Evolutionary conservation across 2,329 filamentous ascomycete genomes (phyloP), one percentile per base, ranked within the genome.

Genomic region (Myriosclerotinia curreyana): DNA sequence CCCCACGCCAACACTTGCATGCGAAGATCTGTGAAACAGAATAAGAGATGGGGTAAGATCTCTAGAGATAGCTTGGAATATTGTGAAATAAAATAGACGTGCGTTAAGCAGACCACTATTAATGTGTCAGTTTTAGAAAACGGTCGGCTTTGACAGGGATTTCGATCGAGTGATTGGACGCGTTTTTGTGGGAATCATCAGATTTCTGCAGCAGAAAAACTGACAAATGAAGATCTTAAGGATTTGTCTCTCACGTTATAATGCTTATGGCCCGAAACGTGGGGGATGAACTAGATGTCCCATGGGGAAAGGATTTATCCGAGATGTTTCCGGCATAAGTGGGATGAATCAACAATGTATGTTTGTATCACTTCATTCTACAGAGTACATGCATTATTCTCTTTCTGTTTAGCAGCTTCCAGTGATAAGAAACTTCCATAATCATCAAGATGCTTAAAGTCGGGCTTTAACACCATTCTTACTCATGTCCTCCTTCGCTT

Each of bases 401-500:
- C n/a, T n/a, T n/a, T 5, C 40, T 42, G 17, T 42, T 17, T 42
- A 20, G 40, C 15, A 15, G 14, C 15, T 42, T 17, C 3, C 2
- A n/a, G 42, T 20, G 20, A n/a, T 6, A 20, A 31, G 28, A 31
- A 31, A 46, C 7, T 9, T 46, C 42, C 20, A 7, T n/a, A n/a
- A 22, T 22, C 0, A 48, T 48, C 11, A 12, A 22, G 4, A 14
- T 28, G 25, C 6, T 34, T 15, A 58, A 46, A 58, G 54, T 22
- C 54, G 40, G 22, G 54, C 54, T 34, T 58, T 58, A 0, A 46
- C 12, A 1, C 4, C 8, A 46, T 22, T 7, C 2, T 6, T 22
- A 46, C 28, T 46, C 1, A 46, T 58, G 12, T 71, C 70, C 20
- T 64, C 62, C 60, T 67, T 68, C 5, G 76, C 78, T 68, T 75